phyloP scores from a whole-genome alignment of 441 rosid genomes.

The Corymbia citriodora region DNA sequence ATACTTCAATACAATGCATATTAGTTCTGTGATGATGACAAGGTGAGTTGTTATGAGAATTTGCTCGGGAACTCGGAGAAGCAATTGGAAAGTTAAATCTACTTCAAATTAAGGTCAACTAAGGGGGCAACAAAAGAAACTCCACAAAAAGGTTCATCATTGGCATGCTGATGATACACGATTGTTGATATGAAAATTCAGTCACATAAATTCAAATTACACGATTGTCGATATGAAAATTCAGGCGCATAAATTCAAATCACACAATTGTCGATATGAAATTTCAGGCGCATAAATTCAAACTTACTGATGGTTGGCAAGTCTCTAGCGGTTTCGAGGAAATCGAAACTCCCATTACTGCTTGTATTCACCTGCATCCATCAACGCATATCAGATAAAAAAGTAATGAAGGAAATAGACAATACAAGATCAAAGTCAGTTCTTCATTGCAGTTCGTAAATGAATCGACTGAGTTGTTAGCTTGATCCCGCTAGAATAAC shows the following conservation, averaged over 20 bases:
- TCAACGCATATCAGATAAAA: background rate
- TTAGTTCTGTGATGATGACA: background rate
- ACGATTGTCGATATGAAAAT: background rate
- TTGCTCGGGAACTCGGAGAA: background rate
- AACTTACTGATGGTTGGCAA: slow-evolving; percentile 85
- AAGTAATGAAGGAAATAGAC: background rate
- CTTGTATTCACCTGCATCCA: slow-evolving; percentile 44
- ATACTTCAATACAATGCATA: background rate
- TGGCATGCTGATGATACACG: background rate
- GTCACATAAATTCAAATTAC: background rate
- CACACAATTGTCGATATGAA: background rate
- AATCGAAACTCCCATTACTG: slow-evolving; percentile 53
- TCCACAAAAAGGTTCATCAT: background rate
- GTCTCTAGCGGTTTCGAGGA: slow-evolving; percentile 77
- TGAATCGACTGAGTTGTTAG: background rate
- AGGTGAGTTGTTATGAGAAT: background rate
- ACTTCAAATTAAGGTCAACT: background rate
- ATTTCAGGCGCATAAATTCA: background rate
- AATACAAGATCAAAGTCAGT: background rate
- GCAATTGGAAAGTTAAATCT: background rate
- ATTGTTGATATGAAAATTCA: background rate
- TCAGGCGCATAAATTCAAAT: slow-evolving; percentile 1
- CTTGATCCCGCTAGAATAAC: background rate
- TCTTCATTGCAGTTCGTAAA: background rate
- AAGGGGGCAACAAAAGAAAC: background rate